Evolutionary conservation across 2,329 filamentous ascomycete species (phyloP).

Genomic region (Fusarium algeriense): DNA sequence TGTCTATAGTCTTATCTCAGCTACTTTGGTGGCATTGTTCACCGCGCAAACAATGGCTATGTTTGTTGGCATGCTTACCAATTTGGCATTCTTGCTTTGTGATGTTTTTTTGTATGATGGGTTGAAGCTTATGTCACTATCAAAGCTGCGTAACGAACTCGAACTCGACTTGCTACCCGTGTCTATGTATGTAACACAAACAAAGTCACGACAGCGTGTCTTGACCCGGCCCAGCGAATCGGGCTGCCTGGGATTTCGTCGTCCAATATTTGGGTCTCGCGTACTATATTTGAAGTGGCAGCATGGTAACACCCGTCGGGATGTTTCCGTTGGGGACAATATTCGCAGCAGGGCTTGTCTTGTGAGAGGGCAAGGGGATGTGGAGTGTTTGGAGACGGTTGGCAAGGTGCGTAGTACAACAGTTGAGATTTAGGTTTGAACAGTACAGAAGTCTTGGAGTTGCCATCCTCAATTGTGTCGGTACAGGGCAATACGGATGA

Average conservation of each 20-base stretch:
- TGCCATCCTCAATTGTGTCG: background rate
- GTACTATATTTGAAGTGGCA: background rate
- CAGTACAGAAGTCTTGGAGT: background rate
- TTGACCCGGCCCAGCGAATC: conserved; percentile 27
- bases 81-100: background rate
- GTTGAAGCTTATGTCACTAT: background rate
- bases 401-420: conserved; percentile 14
- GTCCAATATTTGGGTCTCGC: conserved; percentile 2
- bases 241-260: conserved; percentile 14
- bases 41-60: conserved; percentile 22
- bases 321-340: conserved; percentile 26
- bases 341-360: conserved; percentile 4
- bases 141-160: conserved; percentile 12
- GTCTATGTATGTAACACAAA: background rate
- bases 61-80: conserved; percentile 15
- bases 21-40: conserved; percentile 15
- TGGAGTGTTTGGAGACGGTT: conserved; percentile 1
- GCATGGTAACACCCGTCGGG: conserved; percentile 28
- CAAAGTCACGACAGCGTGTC: conserved; percentile 21
- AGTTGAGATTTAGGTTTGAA: background rate
- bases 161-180: conserved; percentile 2
- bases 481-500: background rate
- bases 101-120: background rate
- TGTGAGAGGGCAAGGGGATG: conserved; percentile 26
- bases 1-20: background rate